Evolutionary conservation across 2,329 filamentous ascomycete species (phyloP), one percentile per base, ranked within the genome.

Genomic region (Colletotrichum costaricense): DNA sequence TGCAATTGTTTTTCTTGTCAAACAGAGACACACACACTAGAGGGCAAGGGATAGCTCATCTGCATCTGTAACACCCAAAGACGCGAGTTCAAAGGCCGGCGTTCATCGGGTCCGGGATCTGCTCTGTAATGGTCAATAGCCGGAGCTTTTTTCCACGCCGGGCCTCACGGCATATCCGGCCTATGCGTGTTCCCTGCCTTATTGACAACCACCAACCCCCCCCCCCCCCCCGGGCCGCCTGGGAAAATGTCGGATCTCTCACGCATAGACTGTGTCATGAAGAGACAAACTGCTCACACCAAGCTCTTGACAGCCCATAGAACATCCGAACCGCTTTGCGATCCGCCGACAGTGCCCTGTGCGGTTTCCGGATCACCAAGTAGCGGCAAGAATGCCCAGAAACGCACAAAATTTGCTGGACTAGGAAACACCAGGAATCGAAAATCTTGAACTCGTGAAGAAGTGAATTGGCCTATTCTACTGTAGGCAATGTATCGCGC

Each of bases 181-280:
- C 42, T 49, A 22, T 49, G 22, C 19, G 42, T 49, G 19, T 19
- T 49, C 42, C 19, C 19, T 49, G 42, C 19, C 38, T 24, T 62
- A 19, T 26, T 58, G n/a, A 24, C 22, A 42, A 28, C 12, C 11
- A 8, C 9, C 16, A 5, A 4, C 16, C 2, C 22, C n/a, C n/a
- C n/a, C 14, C 60, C 30, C 16, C 14, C 60, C 30, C 4, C n/a
- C 9, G 33, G 33, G 67, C 57, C 46, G 57, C 60, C n/a, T 24
- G 14, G 52, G 42, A 11, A 11, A 62, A 35, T 35, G 49, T 57
- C 67, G 62, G 56, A 26, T 66, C 60, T 65, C 24, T 70, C 67
- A 66, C 42, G 67, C 71, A 66, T 58, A 67, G 14, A 66, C 14
- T 73, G 35, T 71, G 57, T 66, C 71, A 73, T 56, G 30, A 54